phyloP scores from a whole-genome alignment of 768 basidiomycete species.

The Suillus hirtellus region DNA sequence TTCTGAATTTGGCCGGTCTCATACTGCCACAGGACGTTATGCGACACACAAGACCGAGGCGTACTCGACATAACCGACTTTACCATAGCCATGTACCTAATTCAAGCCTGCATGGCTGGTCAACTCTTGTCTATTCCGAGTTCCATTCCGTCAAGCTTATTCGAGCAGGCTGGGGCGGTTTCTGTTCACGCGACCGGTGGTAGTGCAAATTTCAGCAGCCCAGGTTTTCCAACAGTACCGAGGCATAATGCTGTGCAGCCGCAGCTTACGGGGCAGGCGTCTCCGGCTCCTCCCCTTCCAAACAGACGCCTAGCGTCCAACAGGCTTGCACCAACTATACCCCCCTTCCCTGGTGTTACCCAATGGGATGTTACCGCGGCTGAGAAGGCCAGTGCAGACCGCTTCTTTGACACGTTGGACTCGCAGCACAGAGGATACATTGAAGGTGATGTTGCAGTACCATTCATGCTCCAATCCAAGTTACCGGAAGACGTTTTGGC shows the following conservation, averaged over 20 bases:
- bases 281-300: conserved; percentile 26
- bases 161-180: conserved; percentile 70
- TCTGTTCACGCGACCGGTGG: conserved; percentile 58
- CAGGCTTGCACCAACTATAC: conserved; percentile 23
- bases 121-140: conserved; percentile 71
- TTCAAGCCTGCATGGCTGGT: conserved; percentile 88
- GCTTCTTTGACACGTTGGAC: conserved; percentile 83
- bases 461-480: conserved; percentile 91
- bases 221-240: conserved; percentile 45
- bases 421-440: conserved; percentile 72
- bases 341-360: conserved; percentile 31
- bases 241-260: conserved; percentile 67
- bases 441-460: conserved; percentile 92
- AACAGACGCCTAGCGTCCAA: conserved; percentile 23
- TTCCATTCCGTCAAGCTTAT: conserved; percentile 77
- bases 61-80: conserved; percentile 89
- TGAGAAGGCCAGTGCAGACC: conserved; percentile 79
- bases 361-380: conserved; percentile 82
- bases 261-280: conserved; percentile 44
- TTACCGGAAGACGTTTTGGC: conserved; percentile 84
- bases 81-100: conserved; percentile 93
- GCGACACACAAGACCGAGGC: conserved; percentile 94
- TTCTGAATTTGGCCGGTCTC: neutral
- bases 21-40: conserved; percentile 66
- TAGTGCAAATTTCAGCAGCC: conserved; percentile 62